A percentile compares a stretch with the other conserved stretches of the same genome.
Evolutionary conservation across 805 yeast species (phyloP).

Genomic region (Kuraishia hungarica): DNA sequence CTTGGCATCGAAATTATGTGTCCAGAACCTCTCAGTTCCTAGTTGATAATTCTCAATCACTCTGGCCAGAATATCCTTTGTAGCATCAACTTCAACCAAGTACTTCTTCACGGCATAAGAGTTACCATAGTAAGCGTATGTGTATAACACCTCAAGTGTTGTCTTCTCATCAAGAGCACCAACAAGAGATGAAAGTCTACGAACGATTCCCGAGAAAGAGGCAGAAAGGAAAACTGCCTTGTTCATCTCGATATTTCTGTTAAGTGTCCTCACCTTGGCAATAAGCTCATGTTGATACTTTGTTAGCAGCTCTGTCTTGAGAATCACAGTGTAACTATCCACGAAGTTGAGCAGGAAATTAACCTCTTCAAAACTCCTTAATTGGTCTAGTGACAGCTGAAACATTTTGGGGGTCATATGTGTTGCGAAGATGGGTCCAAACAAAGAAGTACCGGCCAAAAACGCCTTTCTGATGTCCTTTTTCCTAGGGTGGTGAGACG

Average conservation of each 20-base stretch:
- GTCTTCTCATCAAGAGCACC: background rate
- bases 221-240: background rate
- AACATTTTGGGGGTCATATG: background rate
- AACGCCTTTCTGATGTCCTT: background rate
- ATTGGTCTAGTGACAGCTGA: background rate
- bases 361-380: background rate
- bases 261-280: background rate
- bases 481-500: background rate
- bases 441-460: background rate
- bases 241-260: background rate
- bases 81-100: background rate
- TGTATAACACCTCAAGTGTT: background rate
- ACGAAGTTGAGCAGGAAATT: background rate
- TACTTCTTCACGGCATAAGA: background rate
- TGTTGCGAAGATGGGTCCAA: background rate
- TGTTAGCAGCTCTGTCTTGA: background rate
- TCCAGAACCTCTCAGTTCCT: background rate
- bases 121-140: background rate
- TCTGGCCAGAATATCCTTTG: background rate
- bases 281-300: background rate
- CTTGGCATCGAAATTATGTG: background rate
- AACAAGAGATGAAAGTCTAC: background rate
- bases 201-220: background rate
- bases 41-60: background rate
- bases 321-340: background rate